Evolutionary conservation across 2,329 filamentous ascomycete genomes (phyloP), one percentile per base, ranked within the genome.

Genomic region (Clonostachys solani): DNA sequence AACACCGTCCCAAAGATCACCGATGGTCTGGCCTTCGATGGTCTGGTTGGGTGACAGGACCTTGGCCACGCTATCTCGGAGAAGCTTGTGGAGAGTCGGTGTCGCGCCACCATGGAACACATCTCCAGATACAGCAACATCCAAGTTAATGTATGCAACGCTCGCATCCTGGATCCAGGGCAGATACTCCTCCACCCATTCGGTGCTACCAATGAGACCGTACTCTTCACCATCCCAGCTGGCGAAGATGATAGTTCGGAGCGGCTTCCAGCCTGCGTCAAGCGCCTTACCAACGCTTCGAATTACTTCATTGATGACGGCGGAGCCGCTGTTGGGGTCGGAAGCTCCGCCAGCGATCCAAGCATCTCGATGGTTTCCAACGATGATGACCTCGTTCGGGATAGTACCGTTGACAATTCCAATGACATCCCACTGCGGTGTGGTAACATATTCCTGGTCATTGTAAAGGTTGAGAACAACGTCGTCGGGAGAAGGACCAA

Each of bases 281-380:
- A 91, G 64, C 7, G 89, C 87, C 50, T 80, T 72, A 19, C 87
- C 87, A 53, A 94, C 89, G 44, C 82, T 82, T 46, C 87, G 80
- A 44, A 92, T 78, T 2, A 92, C 82, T 56, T 95, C 89, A 53
- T 90, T 91, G 41, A 95, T 65, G 1, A 85, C 81, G 5, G 89
- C 87, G 15, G 86, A 91, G 51, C 89, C 89, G 52, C 85, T 88
- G 71, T 92, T 92, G 2, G 89, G 89, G 56, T 95, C 89, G 12
- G 77, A 87, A 15, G 88, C 87, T 19, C 89, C 89, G n/a, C 89
- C 89, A 17, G 85, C 84, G 57, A 92, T 86, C 89, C 89, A 95
- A 0, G 92, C 89, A 66, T 96, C 91, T 34, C 91, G 83, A 60
- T 96, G 92, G 60, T 95, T 96, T n/a, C 92, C 91, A 33, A 97